Percentiles rank a stretch among this genome's conserved stretches.
These are phyloP conservation scores for Russula brevipes DNA, from an alignment of 768 basidiomycete species.

Conservation along the genomic window DNA sequence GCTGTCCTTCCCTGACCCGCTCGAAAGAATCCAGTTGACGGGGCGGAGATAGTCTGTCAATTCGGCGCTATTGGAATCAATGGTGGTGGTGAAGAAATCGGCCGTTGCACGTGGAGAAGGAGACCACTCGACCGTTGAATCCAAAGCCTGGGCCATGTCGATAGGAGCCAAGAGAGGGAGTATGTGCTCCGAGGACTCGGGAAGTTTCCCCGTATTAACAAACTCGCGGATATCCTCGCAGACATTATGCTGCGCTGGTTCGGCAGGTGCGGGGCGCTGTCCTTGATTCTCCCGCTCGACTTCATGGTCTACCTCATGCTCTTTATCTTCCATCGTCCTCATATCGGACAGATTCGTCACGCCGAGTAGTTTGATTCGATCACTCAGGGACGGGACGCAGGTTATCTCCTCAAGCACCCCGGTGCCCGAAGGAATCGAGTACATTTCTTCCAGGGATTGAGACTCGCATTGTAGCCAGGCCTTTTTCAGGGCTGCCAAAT, in stretches of 20 bases:
- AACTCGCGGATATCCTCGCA: constrained; percentile 8
- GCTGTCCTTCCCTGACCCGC: constrained; percentile 5
- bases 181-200: background rate
- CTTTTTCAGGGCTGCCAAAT: background rate
- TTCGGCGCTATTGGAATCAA: background rate
- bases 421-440: background rate
- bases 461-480: constrained; percentile 18
- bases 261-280: constrained; percentile 4
- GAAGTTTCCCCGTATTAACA: constrained; percentile 7
- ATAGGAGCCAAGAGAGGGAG: constrained; percentile 3
- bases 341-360: background rate
- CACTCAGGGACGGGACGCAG: background rate
- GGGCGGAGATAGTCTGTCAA: constrained; percentile 21
- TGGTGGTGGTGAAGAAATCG: constrained; percentile 11
- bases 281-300: constrained; percentile 15
- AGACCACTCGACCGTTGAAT: background rate
- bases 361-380: constrained; percentile 14
- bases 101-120: constrained; percentile 15
- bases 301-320: constrained; percentile 20
- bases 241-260: constrained; percentile 1
- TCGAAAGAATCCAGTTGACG: constrained; percentile 17
- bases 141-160: background rate
- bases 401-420: background rate
- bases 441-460: constrained; percentile 17
- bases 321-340: constrained; percentile 20